These are phyloP conservation scores for Diophrys sp. DNA, from an alignment of 73 alveolate species.

Conservation along the genomic window DNA sequence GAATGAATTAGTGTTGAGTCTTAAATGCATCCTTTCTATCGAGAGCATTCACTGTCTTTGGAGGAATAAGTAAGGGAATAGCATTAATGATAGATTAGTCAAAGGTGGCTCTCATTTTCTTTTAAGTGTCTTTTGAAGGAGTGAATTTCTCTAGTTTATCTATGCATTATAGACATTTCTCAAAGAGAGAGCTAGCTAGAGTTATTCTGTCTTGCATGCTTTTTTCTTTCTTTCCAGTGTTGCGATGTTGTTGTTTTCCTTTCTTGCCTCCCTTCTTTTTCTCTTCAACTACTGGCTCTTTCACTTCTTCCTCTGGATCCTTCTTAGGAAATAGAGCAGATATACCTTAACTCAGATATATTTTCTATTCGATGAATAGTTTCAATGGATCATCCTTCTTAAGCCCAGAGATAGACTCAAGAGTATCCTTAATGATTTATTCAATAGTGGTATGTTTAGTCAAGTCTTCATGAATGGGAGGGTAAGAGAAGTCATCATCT, in stretches of 20 bases:
- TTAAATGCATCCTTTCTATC: not conserved
- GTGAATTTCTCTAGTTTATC: not conserved
- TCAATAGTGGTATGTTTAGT: not conserved
- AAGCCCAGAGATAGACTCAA: not conserved
- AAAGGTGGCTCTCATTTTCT: not conserved
- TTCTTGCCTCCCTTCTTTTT: constrained; percentile 29
- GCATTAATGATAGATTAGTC: not conserved
- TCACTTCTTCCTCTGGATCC: constrained; percentile 11
- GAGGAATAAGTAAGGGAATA: constrained; percentile 7
- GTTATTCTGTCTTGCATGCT: not conserved
- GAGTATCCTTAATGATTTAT: not conserved
- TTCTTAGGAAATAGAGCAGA: constrained; percentile 13
- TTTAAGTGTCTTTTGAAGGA: not conserved
- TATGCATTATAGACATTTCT: not conserved
- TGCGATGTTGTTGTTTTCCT: constrained; percentile 14
- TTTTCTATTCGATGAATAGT: not conserved
- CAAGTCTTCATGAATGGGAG: constrained; percentile 28
- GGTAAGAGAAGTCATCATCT: constrained; percentile 58
- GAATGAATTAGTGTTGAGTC: not conserved
- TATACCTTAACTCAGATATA: not conserved
- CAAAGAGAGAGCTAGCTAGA: not conserved
- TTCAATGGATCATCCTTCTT: not conserved
- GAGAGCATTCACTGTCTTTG: not conserved
- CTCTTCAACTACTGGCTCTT: not conserved
- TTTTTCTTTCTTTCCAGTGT: not conserved